These are phyloP conservation scores for Solanum okadae DNA, from an alignment of 257 asterid species.

Conservation along the genomic window DNA sequence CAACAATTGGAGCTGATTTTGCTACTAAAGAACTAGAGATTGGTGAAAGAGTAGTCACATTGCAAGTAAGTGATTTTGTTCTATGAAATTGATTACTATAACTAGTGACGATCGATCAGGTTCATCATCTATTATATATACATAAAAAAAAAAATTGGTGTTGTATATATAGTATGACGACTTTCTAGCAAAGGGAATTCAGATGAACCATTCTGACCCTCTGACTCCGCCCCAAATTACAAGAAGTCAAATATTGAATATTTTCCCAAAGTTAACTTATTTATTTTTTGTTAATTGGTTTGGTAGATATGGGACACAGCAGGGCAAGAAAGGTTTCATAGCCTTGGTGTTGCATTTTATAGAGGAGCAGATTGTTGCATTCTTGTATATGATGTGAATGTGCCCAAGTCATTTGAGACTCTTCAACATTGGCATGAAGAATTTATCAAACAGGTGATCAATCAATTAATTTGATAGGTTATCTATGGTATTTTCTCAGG, in stretches of 20 bases:
- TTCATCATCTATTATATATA: neutral
- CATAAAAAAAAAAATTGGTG: no score
- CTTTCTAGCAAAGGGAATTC: neutral
- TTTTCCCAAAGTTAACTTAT: neutral
- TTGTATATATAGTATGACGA: neutral
- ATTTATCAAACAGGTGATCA: conserved; percentile 59
- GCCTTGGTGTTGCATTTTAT: conserved; percentile 78
- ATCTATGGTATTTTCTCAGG: neutral
- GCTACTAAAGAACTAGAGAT: conserved; percentile 60
- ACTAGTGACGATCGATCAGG: neutral
- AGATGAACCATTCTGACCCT: neutral
- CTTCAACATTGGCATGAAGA: conserved; percentile 75
- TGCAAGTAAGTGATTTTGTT: conserved; percentile 47
- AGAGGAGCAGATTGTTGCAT: conserved; percentile 95
- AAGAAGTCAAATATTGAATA: neutral
- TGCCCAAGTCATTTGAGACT: conserved; percentile 65
- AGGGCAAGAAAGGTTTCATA: conserved; percentile 84
- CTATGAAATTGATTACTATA: neutral
- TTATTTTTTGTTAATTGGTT: neutral
- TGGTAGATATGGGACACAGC: conserved; percentile 91
- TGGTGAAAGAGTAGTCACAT: conserved; percentile 55
- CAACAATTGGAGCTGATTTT: conserved; percentile 91
- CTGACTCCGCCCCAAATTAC: neutral
- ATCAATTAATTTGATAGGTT: neutral
- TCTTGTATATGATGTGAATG: conserved; percentile 70